Conservation (phyloP, 1,284 basidiomycete genomes). For the Cryptococcus amylolentus region DNA sequence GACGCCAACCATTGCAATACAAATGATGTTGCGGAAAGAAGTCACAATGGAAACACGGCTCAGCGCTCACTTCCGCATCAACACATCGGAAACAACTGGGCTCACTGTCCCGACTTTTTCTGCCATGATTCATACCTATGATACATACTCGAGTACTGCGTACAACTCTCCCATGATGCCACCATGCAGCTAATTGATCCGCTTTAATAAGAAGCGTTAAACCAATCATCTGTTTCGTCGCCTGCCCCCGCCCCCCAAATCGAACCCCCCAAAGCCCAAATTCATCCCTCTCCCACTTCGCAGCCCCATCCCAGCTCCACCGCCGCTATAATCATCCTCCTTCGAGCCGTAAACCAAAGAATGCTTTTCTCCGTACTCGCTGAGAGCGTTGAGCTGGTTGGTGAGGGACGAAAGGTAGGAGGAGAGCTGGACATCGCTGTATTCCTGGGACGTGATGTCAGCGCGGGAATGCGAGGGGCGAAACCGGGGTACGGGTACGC, state of each 20-base stretch:
- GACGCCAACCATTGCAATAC: no score
- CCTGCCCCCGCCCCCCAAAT: neutral
- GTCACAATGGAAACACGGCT: no score
- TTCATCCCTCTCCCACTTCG: neutral
- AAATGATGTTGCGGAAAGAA: no score
- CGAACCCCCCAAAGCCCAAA: slow-evolving; percentile 2
- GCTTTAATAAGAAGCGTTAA: no score
- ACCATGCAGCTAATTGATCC: no score
- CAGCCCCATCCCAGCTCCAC: slow-evolving; percentile 1
- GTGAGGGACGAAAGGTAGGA: slow-evolving; percentile 83
- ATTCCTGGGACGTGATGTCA: slow-evolving; percentile 62
- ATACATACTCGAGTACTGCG: no score
- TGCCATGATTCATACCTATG: no score
- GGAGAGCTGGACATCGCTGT: slow-evolving; percentile 90
- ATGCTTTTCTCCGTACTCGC: slow-evolving; percentile 57
- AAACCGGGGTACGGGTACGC: slow-evolving; percentile 40
- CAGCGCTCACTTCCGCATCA: no score
- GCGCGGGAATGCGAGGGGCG: neutral
- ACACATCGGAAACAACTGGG: no score
- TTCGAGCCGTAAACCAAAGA: slow-evolving; percentile 15
- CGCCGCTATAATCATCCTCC: neutral
- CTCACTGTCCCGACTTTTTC: no score
- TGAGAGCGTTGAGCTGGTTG: slow-evolving; percentile 77
- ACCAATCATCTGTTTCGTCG: no score
- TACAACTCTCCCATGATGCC: no score